Base-by-base conservation (phyloP, 1,139 yeast species). In the Diutina mesorugosa region DNA sequence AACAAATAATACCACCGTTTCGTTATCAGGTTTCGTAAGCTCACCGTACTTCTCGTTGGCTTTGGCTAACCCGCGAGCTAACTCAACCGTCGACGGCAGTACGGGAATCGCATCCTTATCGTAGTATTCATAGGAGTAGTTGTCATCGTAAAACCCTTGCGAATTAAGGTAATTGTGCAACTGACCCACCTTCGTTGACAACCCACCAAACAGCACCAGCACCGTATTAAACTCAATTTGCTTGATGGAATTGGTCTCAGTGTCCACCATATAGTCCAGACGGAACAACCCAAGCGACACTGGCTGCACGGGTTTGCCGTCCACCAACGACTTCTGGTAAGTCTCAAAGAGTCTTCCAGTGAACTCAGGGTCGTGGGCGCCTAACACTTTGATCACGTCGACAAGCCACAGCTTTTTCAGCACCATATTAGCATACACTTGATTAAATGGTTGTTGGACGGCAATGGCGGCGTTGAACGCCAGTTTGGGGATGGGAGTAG, bases 201-300 rank as follows among this genome's bases (percentile, higher is more conserved):
- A 76, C 0, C 96, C 97, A 28, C 96, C 97, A 74, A 93, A 93
- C 0, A 98, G 90, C 1, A 93, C 96, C 64, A 97, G 87, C 3
- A 93, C 91, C 1, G 99, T 90, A 69, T 93, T 93, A 73, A 91
- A 93, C 67, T 93, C 99, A 56, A 93, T 91, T 69, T 95, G 99
- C 66, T 91, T 91, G 65, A 93, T 85, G 32, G 68, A 64, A 32
- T 70, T 69, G 14, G 59, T 51, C 16, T 71, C 69, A 28, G 55
- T 56, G 63, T 90, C 87, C 51, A 89, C 76, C 84, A 93, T 84
- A 65, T 91, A 93, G 66, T 93, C 99, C 0, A 95, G 87, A 67
- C 99, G 80, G 68, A 91, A 91, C 29, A 93, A 70, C 0, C 98
- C 98, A 56, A 91, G 75, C 0, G 91, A 81, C 53, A 89, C 72